A percentile compares a stretch with the other conserved stretches of the same genome.
phyloP scores from a whole-genome alignment of 306 rosid genomes.

The Luffa acutangula region DNA sequence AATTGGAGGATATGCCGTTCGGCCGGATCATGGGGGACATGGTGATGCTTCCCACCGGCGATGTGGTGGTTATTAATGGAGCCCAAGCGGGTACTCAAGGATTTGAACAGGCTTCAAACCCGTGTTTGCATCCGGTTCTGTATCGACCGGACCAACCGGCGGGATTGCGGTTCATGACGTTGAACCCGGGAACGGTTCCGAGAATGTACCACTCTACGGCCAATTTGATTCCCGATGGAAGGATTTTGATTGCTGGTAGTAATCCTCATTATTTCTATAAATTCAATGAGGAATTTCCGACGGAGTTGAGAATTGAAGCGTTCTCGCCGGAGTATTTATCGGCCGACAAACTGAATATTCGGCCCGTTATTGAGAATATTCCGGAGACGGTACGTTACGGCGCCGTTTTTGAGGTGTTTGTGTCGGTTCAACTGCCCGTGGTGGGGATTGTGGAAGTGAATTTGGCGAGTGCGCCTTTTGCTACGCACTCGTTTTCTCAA shows the following conservation, averaged over 20 bases:
- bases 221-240: conserved; percentile 68
- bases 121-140: conserved; percentile 62
- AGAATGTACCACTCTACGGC: conserved; percentile 82
- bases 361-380: conserved; percentile 42
- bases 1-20: conserved; percentile 73
- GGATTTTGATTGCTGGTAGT: conserved; percentile 66
- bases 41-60: conserved; percentile 76
- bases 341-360: conserved; percentile 37
- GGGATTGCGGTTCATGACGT: conserved; percentile 74
- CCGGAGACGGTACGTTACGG: conserved; percentile 52
- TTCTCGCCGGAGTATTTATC: conserved; percentile 75
- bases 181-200: conserved; percentile 66
- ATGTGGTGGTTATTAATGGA: conserved; percentile 66
- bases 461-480: conserved; percentile 60
- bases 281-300: conserved; percentile 44
- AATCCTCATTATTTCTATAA: conserved; percentile 58
- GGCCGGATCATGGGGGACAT: conserved; percentile 87
- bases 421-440: conserved; percentile 47
- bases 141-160: conserved; percentile 56
- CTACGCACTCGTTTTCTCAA: conserved; percentile 81
- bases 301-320: conserved; percentile 63
- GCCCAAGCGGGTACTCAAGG: conserved; percentile 80
- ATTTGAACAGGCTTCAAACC: conserved; percentile 48
- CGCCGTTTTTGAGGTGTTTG: conserved; percentile 34
- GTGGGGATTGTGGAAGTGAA: conserved; percentile 75